These are phyloP conservation scores for Moricandia arvensis DNA, from an alignment of 345 rosid species.

Conservation along the genomic window DNA sequence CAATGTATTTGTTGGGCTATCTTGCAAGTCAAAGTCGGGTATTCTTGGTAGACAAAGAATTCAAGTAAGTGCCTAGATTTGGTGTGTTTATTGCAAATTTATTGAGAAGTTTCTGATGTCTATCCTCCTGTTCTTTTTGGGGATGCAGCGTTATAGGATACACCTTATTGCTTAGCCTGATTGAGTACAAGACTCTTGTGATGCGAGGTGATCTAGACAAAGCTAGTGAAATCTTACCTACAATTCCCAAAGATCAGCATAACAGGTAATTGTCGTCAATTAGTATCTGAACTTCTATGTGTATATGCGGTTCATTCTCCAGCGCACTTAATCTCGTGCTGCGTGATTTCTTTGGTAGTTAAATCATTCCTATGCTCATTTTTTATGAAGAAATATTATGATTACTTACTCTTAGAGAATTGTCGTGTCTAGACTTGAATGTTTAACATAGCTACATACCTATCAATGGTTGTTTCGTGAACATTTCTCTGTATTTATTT, in stretches of 20 bases:
- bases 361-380: not conserved
- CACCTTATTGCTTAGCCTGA: conserved; percentile 79
- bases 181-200: conserved; percentile 93
- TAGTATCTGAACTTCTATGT: conserved; percentile 12
- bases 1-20: conserved; percentile 98
- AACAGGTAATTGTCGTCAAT: conserved; percentile 53
- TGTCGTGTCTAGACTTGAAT: not conserved
- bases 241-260: conserved; percentile 83
- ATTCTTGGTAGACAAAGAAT: conserved; percentile 95
- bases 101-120: conserved; percentile 17
- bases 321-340: not conserved
- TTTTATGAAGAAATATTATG: not conserved
- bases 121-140: conserved; percentile 1
- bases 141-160: conserved; percentile 74
- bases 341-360: not conserved
- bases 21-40: conserved; percentile 98
- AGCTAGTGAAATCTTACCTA: conserved; percentile 76
- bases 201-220: conserved; percentile 90
- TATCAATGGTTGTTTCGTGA: not conserved
- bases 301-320: not conserved
- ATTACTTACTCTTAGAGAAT: not conserved
- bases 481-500: conserved; percentile 19
- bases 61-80: conserved; percentile 60
- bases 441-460: conserved; percentile 4
- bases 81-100: conserved; percentile 13